A percentile compares a stretch with the other conserved stretches of the same genome.
These are phyloP conservation scores for Phyllostachys edulis DNA, from an alignment of 176 grass and related monocot species.

Conservation along the genomic window DNA sequence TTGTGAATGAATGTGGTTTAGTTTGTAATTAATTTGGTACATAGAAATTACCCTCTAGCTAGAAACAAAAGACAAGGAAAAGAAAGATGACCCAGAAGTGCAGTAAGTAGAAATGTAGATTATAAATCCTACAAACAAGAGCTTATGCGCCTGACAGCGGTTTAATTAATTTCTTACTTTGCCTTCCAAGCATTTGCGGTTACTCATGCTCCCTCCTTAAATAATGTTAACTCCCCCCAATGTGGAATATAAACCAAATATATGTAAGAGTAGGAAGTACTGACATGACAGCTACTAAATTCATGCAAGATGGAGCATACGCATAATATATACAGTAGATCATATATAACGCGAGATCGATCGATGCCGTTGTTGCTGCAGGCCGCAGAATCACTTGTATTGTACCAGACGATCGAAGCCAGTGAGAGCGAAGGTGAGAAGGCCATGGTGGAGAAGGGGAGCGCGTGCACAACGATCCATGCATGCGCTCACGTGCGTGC, in stretches of 20 bases:
- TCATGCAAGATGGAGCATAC: neutral
- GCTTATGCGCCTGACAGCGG: too few species aligned
- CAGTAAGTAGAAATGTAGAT: neutral
- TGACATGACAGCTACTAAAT: neutral
- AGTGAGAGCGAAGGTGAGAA: conserved; percentile 47
- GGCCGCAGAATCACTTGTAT: neutral
- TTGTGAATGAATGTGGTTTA: neutral
- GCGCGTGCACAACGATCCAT: conserved; percentile 57
- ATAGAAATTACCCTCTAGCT: neutral
- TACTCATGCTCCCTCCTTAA: neutral
- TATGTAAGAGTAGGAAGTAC: neutral
- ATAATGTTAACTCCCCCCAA: neutral
- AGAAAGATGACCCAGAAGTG: neutral
- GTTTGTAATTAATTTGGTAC: neutral
- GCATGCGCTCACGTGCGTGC: conserved; percentile 20
- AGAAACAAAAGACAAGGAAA: neutral
- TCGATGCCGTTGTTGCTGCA: neutral
- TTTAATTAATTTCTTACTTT: neutral
- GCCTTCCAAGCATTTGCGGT: neutral
- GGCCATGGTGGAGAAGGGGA: conserved; percentile 95
- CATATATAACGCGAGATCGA: neutral
- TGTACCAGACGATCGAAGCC: neutral
- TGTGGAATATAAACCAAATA: neutral
- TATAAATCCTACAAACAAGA: neutral
- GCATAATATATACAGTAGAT: neutral